Percentiles rank a stretch among this genome's conserved stretches.
Evolutionary conservation across 176 grass and related monocot species (phyloP).

Genomic region (Ensete ventricosum): DNA sequence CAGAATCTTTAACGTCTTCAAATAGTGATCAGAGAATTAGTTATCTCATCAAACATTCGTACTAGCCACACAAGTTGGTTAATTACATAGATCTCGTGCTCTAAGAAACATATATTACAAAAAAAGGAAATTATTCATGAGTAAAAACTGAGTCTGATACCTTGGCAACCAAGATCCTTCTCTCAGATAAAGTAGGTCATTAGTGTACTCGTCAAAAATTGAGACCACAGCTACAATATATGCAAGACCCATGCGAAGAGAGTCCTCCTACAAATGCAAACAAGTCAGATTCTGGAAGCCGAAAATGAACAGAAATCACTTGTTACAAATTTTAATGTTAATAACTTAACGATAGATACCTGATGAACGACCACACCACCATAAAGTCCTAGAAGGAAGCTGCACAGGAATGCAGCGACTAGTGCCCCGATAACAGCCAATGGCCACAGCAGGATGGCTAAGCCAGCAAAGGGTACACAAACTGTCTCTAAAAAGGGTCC

Average conservation of each 20-base stretch:
- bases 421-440: slow-evolving; percentile 57
- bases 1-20: not conserved
- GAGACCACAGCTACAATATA: slow-evolving; percentile 66
- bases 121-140: not conserved
- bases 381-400: slow-evolving; percentile 56
- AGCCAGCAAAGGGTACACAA: slow-evolving; percentile 74
- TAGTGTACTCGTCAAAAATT: slow-evolving; percentile 78
- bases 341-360: slow-evolving; percentile 22
- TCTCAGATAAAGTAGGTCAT: slow-evolving; percentile 87
- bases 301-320: not conserved
- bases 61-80: not conserved
- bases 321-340: not conserved
- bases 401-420: slow-evolving; percentile 49
- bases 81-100: not conserved
- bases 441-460: slow-evolving; percentile 78
- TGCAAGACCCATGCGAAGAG: slow-evolving; percentile 61
- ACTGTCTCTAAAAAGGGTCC: slow-evolving; percentile 80
- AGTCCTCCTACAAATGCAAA: slow-evolving; percentile 48
- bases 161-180: slow-evolving; percentile 87
- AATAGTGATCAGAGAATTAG: too few species aligned
- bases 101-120: not conserved
- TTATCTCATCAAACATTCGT: not conserved
- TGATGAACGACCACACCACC: slow-evolving; percentile 64
- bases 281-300: not conserved
- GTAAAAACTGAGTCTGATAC: slow-evolving; percentile 17